Percentiles rank a stretch among this genome's conserved stretches.
These are phyloP conservation scores for Conidiobolus incongruus DNA, from an alignment of 371 early-diverging fungal species.

Conservation along the genomic window DNA sequence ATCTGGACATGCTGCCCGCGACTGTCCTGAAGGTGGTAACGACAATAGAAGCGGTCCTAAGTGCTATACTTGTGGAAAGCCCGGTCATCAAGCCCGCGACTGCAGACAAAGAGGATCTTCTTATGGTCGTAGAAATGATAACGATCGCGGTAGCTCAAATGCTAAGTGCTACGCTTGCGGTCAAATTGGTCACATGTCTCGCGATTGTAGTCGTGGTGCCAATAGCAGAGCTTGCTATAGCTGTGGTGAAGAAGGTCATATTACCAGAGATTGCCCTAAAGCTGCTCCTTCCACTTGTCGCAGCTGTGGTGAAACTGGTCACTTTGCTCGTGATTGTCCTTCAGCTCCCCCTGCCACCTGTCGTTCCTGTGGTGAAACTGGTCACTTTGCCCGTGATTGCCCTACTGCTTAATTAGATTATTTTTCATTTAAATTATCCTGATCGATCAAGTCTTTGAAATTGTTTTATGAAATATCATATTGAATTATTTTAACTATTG, in stretches of 20 bases:
- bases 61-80: conserved; percentile 30
- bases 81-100: conserved; percentile 21
- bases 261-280: conserved; percentile 19
- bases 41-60: too few species aligned
- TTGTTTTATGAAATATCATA: too few species aligned
- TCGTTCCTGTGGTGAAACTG: too few species aligned
- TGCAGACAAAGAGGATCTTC: conserved; percentile 6
- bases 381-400: too few species aligned
- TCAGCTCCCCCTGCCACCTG: too few species aligned
- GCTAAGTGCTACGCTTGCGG: conserved; percentile 48
- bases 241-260: conserved; percentile 24
- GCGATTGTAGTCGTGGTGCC: conserved; percentile 16
- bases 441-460: too few species aligned
- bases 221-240: conserved; percentile 30
- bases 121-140: conserved; percentile 16
- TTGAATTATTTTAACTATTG: too few species aligned
- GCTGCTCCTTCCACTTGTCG: conserved; percentile 8
- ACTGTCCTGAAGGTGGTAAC: conserved; percentile 21
- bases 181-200: conserved; percentile 14
- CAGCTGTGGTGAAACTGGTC: conserved; percentile 13
- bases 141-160: conserved; percentile 30
- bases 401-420: too few species aligned
- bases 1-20: conserved; percentile 30
- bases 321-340: too few species aligned
- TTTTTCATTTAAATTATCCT: too few species aligned